phyloP scores from a whole-genome alignment of 2,329 filamentous ascomycete species.

The Stachybotrys chartarum region DNA sequence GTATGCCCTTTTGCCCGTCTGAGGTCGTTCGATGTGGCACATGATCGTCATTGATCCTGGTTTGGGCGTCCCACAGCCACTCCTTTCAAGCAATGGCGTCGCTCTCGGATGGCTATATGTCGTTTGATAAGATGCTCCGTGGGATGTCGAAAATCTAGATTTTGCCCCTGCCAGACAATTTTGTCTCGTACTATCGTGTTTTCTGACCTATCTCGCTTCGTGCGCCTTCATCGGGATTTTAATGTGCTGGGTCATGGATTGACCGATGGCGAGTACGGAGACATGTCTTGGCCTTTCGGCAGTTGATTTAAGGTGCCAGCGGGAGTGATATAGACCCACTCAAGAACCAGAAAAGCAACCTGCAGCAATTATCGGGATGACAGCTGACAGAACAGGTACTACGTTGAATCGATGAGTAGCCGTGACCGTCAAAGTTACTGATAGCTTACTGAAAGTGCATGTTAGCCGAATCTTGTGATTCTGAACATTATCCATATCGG shows the following conservation, averaged over 20 bases:
- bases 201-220: not conserved
- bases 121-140: not conserved
- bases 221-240: no score
- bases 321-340: not conserved
- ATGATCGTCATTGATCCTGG: not conserved
- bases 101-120: not conserved
- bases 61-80: no score
- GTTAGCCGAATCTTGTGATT: no score
- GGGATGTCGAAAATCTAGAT: not conserved
- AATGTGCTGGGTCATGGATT: no score
- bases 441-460: no score
- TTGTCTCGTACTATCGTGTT: not conserved
- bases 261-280: no score
- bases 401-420: no score
- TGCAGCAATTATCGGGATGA: not conserved
- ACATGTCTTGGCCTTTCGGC: not conserved
- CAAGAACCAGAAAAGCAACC: not conserved
- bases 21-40: not conserved
- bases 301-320: not conserved
- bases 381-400: not conserved
- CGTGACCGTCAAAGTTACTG: no score
- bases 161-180: not conserved
- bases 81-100: no score
- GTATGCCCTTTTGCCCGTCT: not conserved
- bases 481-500: no score